Evolutionary conservation across 1,284 basidiomycete species (phyloP).

Genomic region (Leccinum huronense): DNA sequence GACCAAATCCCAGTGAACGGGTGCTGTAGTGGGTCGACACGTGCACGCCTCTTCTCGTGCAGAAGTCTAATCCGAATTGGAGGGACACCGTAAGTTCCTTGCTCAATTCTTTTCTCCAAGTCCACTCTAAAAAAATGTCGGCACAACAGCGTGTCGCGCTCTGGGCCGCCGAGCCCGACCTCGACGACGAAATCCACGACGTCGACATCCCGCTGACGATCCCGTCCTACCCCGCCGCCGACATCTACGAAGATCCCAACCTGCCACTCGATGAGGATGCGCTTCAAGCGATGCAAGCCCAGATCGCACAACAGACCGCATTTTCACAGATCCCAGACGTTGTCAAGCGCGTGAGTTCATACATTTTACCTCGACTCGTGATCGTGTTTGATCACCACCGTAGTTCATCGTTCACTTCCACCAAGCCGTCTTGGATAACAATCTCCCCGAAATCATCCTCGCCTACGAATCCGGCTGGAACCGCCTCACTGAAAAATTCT

Average conservation of each 20-base stretch:
- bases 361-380: neutral
- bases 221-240: slow-evolving; percentile 59
- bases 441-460: slow-evolving; percentile 85
- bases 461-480: slow-evolving; percentile 98
- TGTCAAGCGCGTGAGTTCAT: slow-evolving; percentile 67
- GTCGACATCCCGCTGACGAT: slow-evolving; percentile 71
- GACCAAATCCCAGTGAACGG: too few relatives aligned
- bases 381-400: neutral
- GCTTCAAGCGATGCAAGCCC: slow-evolving; percentile 68
- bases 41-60: too few relatives aligned
- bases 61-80: too few relatives aligned
- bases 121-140: too few relatives aligned
- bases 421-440: slow-evolving; percentile 85
- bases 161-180: slow-evolving; percentile 69
- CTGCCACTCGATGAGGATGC: slow-evolving; percentile 64
- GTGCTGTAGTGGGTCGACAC: too few relatives aligned
- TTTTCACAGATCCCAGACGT: slow-evolving; percentile 77
- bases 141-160: slow-evolving; percentile 62
- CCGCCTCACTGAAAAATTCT: slow-evolving; percentile 94
- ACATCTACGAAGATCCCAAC: slow-evolving; percentile 60
- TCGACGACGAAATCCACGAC: slow-evolving; percentile 72
- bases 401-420: slow-evolving; percentile 92
- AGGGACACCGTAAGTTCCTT: too few relatives aligned
- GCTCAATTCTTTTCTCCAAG: too few relatives aligned
- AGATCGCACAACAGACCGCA: slow-evolving; percentile 76